Evolutionary conservation across 352 stramenopile species (phyloP).

Genomic region (Aphanomyces invadans): DNA sequence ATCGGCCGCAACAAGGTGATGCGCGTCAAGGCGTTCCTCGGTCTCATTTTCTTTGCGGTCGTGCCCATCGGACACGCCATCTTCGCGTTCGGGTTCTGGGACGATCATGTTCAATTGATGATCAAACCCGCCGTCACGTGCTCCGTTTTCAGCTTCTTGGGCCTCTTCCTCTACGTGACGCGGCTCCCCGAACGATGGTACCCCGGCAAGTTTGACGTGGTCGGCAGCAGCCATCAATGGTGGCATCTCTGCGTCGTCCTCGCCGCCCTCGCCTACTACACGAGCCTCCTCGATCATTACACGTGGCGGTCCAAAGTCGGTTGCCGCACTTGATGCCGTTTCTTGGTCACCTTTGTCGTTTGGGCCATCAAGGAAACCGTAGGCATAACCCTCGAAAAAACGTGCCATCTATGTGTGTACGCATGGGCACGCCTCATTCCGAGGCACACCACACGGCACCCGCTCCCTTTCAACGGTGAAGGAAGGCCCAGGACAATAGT

Average conservation of each 20-base stretch:
- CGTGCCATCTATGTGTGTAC: too few relatives aligned
- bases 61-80: slow-evolving; percentile 70
- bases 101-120: slow-evolving; percentile 79
- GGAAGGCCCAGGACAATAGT: too few relatives aligned
- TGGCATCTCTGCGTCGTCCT: slow-evolving; percentile 84
- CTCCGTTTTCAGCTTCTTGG: slow-evolving; percentile 66
- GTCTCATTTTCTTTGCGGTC: slow-evolving; percentile 71
- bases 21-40: slow-evolving; percentile 69
- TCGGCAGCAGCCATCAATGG: slow-evolving; percentile 80
- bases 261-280: slow-evolving; percentile 79
- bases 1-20: slow-evolving; percentile 68
- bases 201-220: slow-evolving; percentile 76
- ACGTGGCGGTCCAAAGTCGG: slow-evolving; percentile 80
- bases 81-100: slow-evolving; percentile 64
- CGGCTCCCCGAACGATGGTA: slow-evolving; percentile 81
- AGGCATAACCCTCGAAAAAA: too few relatives aligned
- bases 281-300: slow-evolving; percentile 76
- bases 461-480: too few relatives aligned
- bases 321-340: slow-evolving; percentile 27
- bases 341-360: too few relatives aligned
- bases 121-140: slow-evolving; percentile 72
- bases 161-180: slow-evolving; percentile 76
- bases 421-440: too few relatives aligned
- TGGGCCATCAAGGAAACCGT: too few relatives aligned
- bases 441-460: too few relatives aligned